Conservation (phyloP, 2,329 filamentous ascomycete species). For the Dactylellina cionopaga region DNA sequence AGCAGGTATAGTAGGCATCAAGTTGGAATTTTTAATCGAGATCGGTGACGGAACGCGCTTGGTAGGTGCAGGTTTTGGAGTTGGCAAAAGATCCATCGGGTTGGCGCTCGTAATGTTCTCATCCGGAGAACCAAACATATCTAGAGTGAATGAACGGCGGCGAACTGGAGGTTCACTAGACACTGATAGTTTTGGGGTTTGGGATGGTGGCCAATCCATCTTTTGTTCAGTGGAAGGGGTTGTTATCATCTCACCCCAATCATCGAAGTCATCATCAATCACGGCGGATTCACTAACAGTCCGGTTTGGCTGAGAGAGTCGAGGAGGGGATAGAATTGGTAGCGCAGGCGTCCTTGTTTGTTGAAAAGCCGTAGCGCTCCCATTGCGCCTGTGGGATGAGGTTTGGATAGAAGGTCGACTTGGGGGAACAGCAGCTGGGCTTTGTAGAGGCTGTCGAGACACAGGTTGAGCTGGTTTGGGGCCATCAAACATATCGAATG, state of each 20-base stretch:
- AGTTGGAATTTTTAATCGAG: constrained; percentile 26
- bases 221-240: constrained; percentile 39
- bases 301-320: neutral
- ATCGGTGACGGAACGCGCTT: constrained; percentile 37
- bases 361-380: neutral
- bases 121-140: constrained; percentile 45
- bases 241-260: constrained; percentile 51
- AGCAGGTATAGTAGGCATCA: constrained; percentile 42
- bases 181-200: constrained; percentile 26
- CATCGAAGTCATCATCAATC: constrained; percentile 43
- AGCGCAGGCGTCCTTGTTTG: constrained; percentile 18
- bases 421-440: constrained; percentile 6
- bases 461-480: constrained; percentile 14
- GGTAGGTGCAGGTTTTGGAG: constrained; percentile 10
- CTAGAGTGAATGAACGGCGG: constrained; percentile 38
- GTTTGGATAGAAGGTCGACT: constrained; percentile 36
- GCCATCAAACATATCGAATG: constrained; percentile 51
- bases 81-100: constrained; percentile 28
- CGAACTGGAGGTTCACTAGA: constrained; percentile 16
- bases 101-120: constrained; percentile 49
- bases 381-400: constrained; percentile 30
- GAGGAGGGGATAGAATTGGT: constrained; percentile 25
- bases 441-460: constrained; percentile 6
- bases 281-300: constrained; percentile 21
- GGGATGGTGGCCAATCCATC: constrained; percentile 18